A percentile compares a stretch with the other conserved stretches of the same genome.
Evolutionary conservation across 352 stramenopile genomes (phyloP).

Genomic region (Pilasporangium apinafurcum): DNA sequence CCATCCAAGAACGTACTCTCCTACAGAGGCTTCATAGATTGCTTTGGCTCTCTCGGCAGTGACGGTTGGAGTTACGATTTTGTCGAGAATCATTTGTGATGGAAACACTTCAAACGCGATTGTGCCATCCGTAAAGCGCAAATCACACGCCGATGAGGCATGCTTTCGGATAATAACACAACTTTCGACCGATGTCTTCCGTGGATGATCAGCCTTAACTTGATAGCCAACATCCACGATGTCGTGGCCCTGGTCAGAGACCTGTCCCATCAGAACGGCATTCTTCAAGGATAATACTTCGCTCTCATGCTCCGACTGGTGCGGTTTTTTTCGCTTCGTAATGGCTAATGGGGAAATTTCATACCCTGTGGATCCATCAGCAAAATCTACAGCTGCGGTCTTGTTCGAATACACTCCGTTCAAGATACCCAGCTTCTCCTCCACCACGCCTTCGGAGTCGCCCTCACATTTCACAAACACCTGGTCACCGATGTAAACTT

Average conservation of each 20-base stretch:
- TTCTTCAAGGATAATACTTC: constrained; percentile 72
- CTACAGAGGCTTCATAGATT: constrained; percentile 16
- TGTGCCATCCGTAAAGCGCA: constrained; percentile 71
- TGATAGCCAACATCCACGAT: constrained; percentile 64
- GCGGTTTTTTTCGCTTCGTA: constrained; percentile 38
- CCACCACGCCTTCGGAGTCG: constrained; percentile 35
- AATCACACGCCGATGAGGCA: constrained; percentile 46
- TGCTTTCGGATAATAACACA: constrained; percentile 70
- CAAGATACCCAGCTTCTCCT: constrained; percentile 63
- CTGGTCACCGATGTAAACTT: constrained; percentile 75
- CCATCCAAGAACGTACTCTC: constrained; percentile 64
- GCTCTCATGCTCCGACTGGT: constrained; percentile 30
- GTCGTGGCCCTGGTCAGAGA: constrained; percentile 9
- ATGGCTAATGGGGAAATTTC: constrained; percentile 50
- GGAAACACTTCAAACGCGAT: constrained; percentile 74
- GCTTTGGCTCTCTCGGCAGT: constrained; percentile 6
- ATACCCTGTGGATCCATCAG: constrained; percentile 69
- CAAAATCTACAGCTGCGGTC: constrained; percentile 70
- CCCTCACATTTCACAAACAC: constrained; percentile 60
- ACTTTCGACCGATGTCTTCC: constrained; percentile 46
- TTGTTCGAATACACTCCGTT: constrained; percentile 77
- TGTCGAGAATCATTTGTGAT: constrained; percentile 74
- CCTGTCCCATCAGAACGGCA: constrained; percentile 69
- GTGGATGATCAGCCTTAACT: constrained; percentile 65
- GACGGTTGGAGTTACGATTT: constrained; percentile 5